These are phyloP conservation scores for Penicillium subrubescens DNA, from an alignment of 495 filamentous ascomycete genomes.

Conservation along the genomic window DNA sequence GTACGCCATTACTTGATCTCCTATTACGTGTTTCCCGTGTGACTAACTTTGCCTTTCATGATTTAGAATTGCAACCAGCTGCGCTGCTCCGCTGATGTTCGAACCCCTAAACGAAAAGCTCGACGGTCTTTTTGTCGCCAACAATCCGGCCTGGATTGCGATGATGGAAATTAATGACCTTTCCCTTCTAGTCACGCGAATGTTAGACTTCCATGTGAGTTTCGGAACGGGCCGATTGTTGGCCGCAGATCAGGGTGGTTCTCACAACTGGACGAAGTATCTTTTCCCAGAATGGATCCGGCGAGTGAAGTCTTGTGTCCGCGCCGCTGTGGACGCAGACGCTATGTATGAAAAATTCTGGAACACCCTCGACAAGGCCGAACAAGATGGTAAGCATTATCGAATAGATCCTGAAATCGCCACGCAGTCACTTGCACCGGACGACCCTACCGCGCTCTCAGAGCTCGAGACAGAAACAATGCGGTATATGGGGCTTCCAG, in stretches of 20 bases:
- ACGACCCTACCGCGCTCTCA: not conserved
- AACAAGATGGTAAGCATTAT: slow-evolving; percentile 7
- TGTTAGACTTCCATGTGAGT: slow-evolving; percentile 2
- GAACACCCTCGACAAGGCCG: not conserved
- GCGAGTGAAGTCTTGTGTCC: not conserved
- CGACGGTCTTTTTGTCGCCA: slow-evolving; percentile 4
- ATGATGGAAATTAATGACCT: slow-evolving; percentile 3
- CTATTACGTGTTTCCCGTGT: not conserved
- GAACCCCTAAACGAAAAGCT: not conserved
- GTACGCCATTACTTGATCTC: not conserved
- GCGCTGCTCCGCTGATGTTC: slow-evolving; percentile 4
- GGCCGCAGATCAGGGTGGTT: not conserved
- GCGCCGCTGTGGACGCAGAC: not conserved
- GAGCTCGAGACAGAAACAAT: not conserved
- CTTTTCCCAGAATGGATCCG: not conserved
- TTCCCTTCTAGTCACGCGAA: slow-evolving; percentile 2
- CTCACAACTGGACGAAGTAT: not conserved
- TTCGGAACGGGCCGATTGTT: slow-evolving; percentile 8
- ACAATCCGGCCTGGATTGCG: not conserved
- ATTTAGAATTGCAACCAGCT: slow-evolving; percentile 7
- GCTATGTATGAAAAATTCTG: slow-evolving; percentile 8
- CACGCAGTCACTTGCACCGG: not conserved
- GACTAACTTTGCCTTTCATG: not conserved
- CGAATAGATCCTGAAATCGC: not conserved
- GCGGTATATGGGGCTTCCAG: not conserved